Base-by-base conservation (phyloP, 768 basidiomycete species). In the Hygrocybe coccinea region DNA sequence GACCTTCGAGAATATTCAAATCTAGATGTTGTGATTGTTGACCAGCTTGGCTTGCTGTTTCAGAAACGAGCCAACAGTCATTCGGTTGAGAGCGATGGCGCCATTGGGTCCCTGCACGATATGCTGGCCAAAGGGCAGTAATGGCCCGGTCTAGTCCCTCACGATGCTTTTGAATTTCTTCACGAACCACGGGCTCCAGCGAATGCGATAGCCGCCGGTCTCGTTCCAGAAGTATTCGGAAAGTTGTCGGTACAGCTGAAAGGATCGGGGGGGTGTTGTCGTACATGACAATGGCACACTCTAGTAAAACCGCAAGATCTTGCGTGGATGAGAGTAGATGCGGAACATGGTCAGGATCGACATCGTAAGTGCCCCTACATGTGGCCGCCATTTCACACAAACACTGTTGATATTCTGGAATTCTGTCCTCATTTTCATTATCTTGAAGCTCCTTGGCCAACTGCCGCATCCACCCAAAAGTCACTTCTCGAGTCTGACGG, bases 341-440 rank as follows among this genome's bases (percentile, higher is more conserved):
- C 1, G 10, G 47, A 4, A 55, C 33, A 39, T 60, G 17, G 0
- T 36, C 22, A 2, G 56, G 35, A 34, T 62, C 67, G 0, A 69
- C 67, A 35, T 74, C 60, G n/a, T 66, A 76, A 1, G 75, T 76
- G 17, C 66, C 62, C 17, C 77, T 67, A 60, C 78, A 79, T 14
- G 68, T 67, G 2, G 66, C 64, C 1, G 76, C 76, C 33, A 70
- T 65, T 45, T 75, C 72, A 29, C 71, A 66, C 22, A 75, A 58
- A 14, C 64, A 66, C 9, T 54, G 50, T 49, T 65, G 64, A 19
- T 68, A 43, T 37, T 63, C 58, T 14, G 36, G 38, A 22, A 60
- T 49, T 33, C 53, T 24, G 9, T 59, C 38, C 22, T 62, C 62
- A 8, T 63, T 56, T 21, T 36, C 37, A 24, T 51, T 57, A 21